Evolutionary conservation across 139 green algal species (phyloP).

Genomic region (Asterochloris sp.): DNA sequence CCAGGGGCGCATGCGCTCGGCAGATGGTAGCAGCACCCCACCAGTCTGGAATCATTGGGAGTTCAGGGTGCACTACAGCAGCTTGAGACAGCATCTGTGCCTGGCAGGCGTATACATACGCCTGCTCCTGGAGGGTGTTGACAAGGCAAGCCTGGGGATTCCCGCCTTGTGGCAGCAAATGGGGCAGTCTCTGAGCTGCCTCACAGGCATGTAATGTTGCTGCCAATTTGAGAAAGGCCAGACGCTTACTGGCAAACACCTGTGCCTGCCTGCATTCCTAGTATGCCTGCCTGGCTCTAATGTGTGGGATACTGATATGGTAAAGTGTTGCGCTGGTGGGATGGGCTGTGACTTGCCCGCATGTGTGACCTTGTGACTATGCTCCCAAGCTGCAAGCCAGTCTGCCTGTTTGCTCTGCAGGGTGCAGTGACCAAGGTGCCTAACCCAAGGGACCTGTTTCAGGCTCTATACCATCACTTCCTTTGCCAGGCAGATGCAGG

Average conservation of each 20-base stretch:
- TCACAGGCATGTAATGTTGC: no score
- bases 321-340: no score
- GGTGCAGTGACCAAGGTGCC: conserved; percentile 62
- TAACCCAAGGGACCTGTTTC: conserved; percentile 75
- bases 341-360: no score
- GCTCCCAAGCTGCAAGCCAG: neutral
- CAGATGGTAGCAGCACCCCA: conserved; percentile 2
- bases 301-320: no score
- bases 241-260: no score
- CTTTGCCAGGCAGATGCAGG: conserved; percentile 59
- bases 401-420: conserved; percentile 13
- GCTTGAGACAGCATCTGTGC: conserved; percentile 64
- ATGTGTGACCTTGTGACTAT: no score
- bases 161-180: no score
- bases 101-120: conserved; percentile 83
- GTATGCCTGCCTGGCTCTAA: no score
- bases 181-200: no score
- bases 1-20: conserved; percentile 31
- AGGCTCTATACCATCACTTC: conserved; percentile 73
- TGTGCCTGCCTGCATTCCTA: no score
- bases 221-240: no score
- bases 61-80: conserved; percentile 80
- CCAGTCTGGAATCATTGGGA: conserved; percentile 76
- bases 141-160: conserved; percentile 26
- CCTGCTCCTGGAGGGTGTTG: conserved; percentile 78